These are phyloP conservation scores for Botryobasidium botryosum DNA, from an alignment of 768 basidiomycete genomes.

Conservation along the genomic window DNA sequence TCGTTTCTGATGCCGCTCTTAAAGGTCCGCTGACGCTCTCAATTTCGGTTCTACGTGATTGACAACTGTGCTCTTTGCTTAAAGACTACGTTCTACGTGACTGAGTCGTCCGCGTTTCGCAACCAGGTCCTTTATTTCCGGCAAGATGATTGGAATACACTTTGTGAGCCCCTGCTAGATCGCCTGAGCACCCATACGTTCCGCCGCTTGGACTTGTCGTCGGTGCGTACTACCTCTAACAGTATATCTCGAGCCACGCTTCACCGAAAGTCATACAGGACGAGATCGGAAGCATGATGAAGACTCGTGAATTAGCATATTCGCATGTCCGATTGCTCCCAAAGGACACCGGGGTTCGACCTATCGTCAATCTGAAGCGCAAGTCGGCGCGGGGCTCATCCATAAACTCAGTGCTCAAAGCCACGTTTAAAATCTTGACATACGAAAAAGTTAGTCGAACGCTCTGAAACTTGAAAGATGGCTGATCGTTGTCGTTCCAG, in stretches of 20 bases:
- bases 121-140: constrained; percentile 81
- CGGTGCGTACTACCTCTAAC: constrained; percentile 29
- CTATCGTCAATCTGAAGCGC: constrained; percentile 76
- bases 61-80: not conserved
- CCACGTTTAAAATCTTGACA: constrained; percentile 71
- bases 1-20: constrained; percentile 65
- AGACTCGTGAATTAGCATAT: constrained; percentile 60
- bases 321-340: constrained; percentile 81
- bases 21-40: constrained; percentile 33
- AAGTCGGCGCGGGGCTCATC: constrained; percentile 29
- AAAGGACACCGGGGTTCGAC: constrained; percentile 87
- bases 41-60: not conserved
- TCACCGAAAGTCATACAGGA: not conserved
- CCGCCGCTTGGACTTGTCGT: constrained; percentile 34
- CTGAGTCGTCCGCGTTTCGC: constrained; percentile 73
- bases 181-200: constrained; percentile 59
- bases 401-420: constrained; percentile 76
- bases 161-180: constrained; percentile 68
- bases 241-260: not conserved
- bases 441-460: constrained; percentile 55
- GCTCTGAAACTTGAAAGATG: not conserved
- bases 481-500: constrained; percentile 25
- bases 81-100: constrained; percentile 86
- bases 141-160: constrained; percentile 80
- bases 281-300: constrained; percentile 36